phyloP scores from a whole-genome alignment of 2,329 filamentous ascomycete genomes.

The Aspergillus novoparasiticus region DNA sequence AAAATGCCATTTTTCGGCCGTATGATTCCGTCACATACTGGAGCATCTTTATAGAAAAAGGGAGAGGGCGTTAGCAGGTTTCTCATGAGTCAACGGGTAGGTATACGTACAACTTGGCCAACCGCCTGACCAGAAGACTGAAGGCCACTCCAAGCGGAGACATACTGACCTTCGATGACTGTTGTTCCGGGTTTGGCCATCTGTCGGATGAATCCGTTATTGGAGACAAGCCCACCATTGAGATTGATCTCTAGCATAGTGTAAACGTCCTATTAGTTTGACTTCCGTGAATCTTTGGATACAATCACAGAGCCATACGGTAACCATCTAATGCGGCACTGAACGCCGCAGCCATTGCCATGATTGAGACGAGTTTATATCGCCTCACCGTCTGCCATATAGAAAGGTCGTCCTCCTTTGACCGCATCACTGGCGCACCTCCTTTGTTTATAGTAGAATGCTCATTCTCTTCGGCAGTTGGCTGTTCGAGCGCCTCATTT shows the following conservation, averaged over 20 bases:
- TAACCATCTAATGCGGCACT: slow-evolving; percentile 48
- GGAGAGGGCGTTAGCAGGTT: neutral
- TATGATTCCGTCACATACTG: slow-evolving; percentile 40
- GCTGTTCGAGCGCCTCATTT: slow-evolving; percentile 9
- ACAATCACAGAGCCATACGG: slow-evolving; percentile 26
- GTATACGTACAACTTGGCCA: slow-evolving; percentile 39
- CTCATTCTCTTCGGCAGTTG: neutral
- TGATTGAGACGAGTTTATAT: slow-evolving; percentile 38
- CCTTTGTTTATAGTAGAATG: neutral
- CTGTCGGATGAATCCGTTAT: slow-evolving; percentile 45
- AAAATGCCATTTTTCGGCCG: slow-evolving; percentile 41
- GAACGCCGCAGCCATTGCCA: slow-evolving; percentile 48
- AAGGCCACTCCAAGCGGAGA: slow-evolving; percentile 45
- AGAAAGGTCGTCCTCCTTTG: slow-evolving; percentile 40
- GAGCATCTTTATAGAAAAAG: slow-evolving; percentile 24
- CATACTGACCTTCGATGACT: slow-evolving; percentile 39
- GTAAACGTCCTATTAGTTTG: neutral
- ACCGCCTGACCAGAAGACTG: slow-evolving; percentile 43
- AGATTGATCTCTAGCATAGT: slow-evolving; percentile 31
- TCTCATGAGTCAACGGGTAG: neutral
- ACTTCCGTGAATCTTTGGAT: neutral
- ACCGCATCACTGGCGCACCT: slow-evolving; percentile 33
- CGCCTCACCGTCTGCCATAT: slow-evolving; percentile 42
- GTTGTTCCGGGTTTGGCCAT: slow-evolving; percentile 33
- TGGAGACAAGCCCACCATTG: slow-evolving; percentile 45